These are phyloP conservation scores for Tetrahymena malaccensis DNA, from an alignment of 73 alveolate species.

Conservation along the genomic window DNA sequence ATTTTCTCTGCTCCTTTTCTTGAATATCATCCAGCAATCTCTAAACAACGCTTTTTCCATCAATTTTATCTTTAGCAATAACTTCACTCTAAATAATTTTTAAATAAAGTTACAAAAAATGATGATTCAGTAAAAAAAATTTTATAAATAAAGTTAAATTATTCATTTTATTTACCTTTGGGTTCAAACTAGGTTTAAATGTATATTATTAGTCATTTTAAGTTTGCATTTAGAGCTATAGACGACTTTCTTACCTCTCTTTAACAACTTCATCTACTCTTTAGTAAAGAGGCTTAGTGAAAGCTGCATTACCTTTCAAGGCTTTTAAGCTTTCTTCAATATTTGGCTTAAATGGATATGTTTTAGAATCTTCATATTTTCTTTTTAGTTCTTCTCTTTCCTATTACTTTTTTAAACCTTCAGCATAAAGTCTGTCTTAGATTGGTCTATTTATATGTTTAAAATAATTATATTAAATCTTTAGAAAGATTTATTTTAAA, in stretches of 20 bases:
- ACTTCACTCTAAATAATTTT: not conserved
- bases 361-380: slow-evolving; percentile 17
- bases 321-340: not conserved
- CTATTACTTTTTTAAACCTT: slow-evolving; percentile 9
- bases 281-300: slow-evolving; percentile 27
- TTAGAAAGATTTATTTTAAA: not conserved
- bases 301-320: slow-evolving; percentile 16
- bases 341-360: slow-evolving; percentile 22
- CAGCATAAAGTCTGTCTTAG: slow-evolving; percentile 31
- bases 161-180: not conserved
- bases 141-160: too few relatives aligned
- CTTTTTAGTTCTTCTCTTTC: slow-evolving; percentile 17
- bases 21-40: slow-evolving; percentile 39
- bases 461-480: not conserved
- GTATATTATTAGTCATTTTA: slow-evolving; percentile 3
- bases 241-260: slow-evolving; percentile 20
- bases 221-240: not conserved
- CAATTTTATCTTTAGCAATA: slow-evolving; percentile 15
- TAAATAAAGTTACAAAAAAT: too few relatives aligned
- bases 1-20: slow-evolving; percentile 7
- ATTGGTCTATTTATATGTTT: slow-evolving; percentile 8
- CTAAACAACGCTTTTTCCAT: slow-evolving; percentile 11
- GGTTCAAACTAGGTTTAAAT: slow-evolving; percentile 15
- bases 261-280: slow-evolving; percentile 38
- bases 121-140: too few relatives aligned